Evolutionary conservation across 1,284 basidiomycete species (phyloP).

Genomic region (Marasmius fiardii): DNA sequence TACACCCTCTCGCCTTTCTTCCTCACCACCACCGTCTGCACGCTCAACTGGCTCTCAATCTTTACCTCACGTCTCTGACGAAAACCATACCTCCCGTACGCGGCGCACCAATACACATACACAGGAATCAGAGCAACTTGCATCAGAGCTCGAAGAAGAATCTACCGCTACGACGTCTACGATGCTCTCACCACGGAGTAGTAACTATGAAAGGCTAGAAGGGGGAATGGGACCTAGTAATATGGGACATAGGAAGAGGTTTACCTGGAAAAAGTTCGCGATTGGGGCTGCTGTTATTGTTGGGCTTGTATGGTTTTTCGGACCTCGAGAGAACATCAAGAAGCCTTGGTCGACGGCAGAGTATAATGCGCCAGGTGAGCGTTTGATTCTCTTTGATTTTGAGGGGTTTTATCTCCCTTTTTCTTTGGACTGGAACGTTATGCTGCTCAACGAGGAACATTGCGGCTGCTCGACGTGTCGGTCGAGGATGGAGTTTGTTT

Average conservation of each 20-base stretch:
- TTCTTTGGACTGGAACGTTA: no score
- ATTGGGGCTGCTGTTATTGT: slow-evolving; percentile 53
- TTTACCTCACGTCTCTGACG: slow-evolving; percentile 5
- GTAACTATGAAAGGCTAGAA: slow-evolving; percentile 64
- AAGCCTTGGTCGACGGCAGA: slow-evolving; percentile 11
- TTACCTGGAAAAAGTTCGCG: slow-evolving; percentile 67
- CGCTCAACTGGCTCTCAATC: not conserved
- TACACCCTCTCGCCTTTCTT: not conserved
- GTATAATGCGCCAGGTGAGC: not conserved
- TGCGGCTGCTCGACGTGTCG: no score
- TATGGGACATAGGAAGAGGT: slow-evolving; percentile 25
- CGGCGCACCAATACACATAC: not conserved
- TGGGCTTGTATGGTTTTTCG: slow-evolving; percentile 60
- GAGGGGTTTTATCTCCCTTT: no score
- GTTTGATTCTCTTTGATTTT: no score
- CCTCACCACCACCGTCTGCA: not conserved
- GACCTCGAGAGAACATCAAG: slow-evolving; percentile 41
- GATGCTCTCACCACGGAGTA: slow-evolving; percentile 40
- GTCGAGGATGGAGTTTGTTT: no score
- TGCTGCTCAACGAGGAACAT: no score
- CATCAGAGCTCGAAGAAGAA: not conserved
- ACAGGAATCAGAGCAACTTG: not conserved
- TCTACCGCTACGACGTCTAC: not conserved
- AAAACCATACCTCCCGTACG: not conserved
- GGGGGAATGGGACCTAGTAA: slow-evolving; percentile 51